Base-by-base conservation (phyloP, 306 rosid genomes). In the Adenanthera pavonina region DNA sequence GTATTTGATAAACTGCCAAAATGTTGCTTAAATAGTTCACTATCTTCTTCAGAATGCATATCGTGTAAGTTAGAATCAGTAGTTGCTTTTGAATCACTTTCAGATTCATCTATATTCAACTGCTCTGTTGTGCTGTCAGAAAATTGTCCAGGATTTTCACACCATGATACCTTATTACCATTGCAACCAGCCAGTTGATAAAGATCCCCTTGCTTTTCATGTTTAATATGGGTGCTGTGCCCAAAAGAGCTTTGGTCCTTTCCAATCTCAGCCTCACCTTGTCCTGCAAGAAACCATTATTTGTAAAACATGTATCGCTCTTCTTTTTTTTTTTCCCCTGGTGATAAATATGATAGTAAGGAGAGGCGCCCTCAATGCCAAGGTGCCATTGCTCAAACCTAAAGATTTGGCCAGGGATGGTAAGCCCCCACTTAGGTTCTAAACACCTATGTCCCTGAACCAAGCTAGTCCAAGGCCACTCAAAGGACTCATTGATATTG, bases 21-120 rank as follows among this genome's bases (percentile, higher is more conserved):
- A 86, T 92, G 95, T 81, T 74, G 87, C 91, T 82, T 89, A 84
- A 91, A 89, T 51, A 92, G 72, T 78, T 82, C 86, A 61, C 77
- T 76, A 46, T 89, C 89, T 88, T 88, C 88, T 86, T 71, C 80
- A 74, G 80, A 81, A 36, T 46, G 68, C 78, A 12, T 54, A 64
- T 40, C 76, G 57, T 73, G 75, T 40, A 61, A 70, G 72, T 77
- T 76, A 65, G 48, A 64, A 43, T 78, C 91, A 16, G 30, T 75
- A 46, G 36, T 75, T 52, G 75, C 75, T 78, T 85, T 73, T 81
- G 85, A 35, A 75, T 64, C 81, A 77, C 84, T 77, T 74, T 74
- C 86, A 48, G 48, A 68, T 60, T 72, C 87, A 49, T 82, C 70
- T 51, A 80, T 83, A 84, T 69, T 64, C 65, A 78, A 71, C 46